Percentiles rank a stretch among this genome's conserved stretches.
Conservation (phyloP, 225 moss, liverwort and hornwort species). For the Antitrichia curtipendula region DNA sequence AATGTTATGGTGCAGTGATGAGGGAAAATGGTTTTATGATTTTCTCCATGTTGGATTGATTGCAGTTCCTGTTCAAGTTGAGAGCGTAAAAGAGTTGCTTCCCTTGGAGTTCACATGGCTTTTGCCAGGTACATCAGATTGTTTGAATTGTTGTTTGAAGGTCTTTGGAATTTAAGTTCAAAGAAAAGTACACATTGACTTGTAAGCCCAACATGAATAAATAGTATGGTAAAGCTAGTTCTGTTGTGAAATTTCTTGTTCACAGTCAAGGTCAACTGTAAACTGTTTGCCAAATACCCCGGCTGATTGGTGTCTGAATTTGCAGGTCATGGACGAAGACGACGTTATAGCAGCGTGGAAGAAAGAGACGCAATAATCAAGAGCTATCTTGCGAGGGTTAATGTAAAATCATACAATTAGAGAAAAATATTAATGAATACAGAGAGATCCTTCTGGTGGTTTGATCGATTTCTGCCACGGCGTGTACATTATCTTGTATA, state of each 20-base stretch:
- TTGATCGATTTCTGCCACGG: background rate
- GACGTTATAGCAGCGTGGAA: slow-evolving; percentile 24
- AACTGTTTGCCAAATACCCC: background rate
- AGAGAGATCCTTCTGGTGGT: background rate
- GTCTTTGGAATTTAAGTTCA: background rate
- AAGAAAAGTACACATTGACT: background rate
- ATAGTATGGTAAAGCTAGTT: background rate
- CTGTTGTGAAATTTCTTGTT: background rate
- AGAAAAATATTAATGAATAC: background rate
- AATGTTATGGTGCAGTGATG: background rate
- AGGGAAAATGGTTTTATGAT: background rate
- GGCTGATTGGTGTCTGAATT: background rate
- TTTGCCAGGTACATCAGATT: slow-evolving; percentile 48
- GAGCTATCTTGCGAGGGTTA: background rate
- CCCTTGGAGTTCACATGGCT: slow-evolving; percentile 53
- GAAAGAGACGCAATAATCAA: slow-evolving; percentile 24
- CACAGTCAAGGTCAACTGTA: background rate
- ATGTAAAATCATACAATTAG: background rate
- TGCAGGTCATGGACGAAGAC: slow-evolving; percentile 64
- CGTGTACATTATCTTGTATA: background rate
- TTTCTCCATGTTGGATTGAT: background rate
- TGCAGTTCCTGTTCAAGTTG: slow-evolving; percentile 42
- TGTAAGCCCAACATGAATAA: background rate
- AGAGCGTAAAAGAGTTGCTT: slow-evolving; percentile 29
- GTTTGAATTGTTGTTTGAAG: background rate